Evolutionary conservation across 2,329 filamentous ascomycete genomes (phyloP).

Genomic region (Ophiocordyceps camponoti-leonardi): DNA sequence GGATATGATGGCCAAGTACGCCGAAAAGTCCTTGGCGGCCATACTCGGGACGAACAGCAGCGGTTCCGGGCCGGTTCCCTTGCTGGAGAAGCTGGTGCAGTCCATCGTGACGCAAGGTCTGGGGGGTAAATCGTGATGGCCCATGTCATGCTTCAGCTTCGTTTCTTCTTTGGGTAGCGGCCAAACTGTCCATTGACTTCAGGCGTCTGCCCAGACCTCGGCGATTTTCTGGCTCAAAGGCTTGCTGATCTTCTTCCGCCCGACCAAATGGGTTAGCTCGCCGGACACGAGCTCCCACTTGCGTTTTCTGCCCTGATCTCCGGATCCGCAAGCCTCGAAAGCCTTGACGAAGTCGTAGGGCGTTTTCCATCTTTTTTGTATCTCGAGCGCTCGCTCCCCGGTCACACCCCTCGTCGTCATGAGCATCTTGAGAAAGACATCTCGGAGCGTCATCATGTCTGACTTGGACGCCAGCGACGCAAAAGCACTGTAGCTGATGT

Average conservation of each 20-base stretch:
- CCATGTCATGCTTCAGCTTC: not conserved
- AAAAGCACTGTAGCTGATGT: constrained; percentile 56
- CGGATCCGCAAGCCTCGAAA: constrained; percentile 36
- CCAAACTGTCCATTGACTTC: constrained; percentile 5
- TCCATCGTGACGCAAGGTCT: constrained; percentile 53
- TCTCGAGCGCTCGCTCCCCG: constrained; percentile 62
- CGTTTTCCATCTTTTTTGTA: constrained; percentile 63
- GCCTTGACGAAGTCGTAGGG: constrained; percentile 56
- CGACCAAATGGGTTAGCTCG: constrained; percentile 39
- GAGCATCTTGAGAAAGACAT: constrained; percentile 69
- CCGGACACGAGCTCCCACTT: constrained; percentile 43
- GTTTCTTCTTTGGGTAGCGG: constrained; percentile 1
- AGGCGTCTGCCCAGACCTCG: constrained; percentile 49
- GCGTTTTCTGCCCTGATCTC: constrained; percentile 32
- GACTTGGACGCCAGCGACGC: constrained; percentile 59
- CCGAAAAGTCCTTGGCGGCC: constrained; percentile 74
- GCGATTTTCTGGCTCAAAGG: constrained; percentile 51
- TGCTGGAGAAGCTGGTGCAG: constrained; percentile 56
- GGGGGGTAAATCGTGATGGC: constrained; percentile 9
- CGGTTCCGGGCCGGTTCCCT: constrained; percentile 31
- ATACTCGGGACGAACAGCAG: constrained; percentile 39
- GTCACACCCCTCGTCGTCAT: constrained; percentile 65
- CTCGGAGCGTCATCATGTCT: constrained; percentile 53
- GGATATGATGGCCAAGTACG: constrained; percentile 73
- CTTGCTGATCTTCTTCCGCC: constrained; percentile 51